Conservation (phyloP, 345 rosid genomes). For the Populus deltoides region DNA sequence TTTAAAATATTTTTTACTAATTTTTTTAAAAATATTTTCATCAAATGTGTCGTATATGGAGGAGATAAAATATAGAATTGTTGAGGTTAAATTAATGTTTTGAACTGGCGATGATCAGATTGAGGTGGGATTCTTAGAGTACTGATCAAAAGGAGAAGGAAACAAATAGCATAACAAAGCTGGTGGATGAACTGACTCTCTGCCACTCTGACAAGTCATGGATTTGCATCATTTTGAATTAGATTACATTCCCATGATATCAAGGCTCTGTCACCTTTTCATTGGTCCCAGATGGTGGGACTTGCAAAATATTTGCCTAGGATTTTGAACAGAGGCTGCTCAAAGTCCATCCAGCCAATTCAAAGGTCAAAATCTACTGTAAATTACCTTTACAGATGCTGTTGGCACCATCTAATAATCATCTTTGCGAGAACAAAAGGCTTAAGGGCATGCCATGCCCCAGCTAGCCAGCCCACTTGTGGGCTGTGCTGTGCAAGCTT, state of each 20-base stretch:
- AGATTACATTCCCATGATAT: constrained; percentile 16
- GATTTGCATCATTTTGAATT: constrained; percentile 15
- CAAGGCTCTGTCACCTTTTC: constrained; percentile 9
- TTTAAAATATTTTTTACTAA: too few species aligned
- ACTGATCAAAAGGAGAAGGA: not conserved
- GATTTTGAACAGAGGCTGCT: constrained; percentile 9
- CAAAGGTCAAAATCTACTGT: constrained; percentile 37
- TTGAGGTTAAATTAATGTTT: not conserved
- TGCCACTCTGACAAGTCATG: constrained; percentile 27
- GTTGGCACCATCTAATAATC: constrained; percentile 22
- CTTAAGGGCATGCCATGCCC: constrained; percentile 16
- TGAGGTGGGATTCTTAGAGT: not conserved
- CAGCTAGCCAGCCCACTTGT: constrained; percentile 30
- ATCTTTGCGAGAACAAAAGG: constrained; percentile 30
- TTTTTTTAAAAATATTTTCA: not conserved
- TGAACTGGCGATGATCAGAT: not conserved
- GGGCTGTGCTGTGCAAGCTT: constrained; percentile 23
- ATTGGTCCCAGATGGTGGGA: constrained; percentile 33
- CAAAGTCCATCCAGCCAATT: constrained; percentile 22
- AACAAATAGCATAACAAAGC: not conserved
- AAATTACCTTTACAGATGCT: constrained; percentile 35
- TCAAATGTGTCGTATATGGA: not conserved
- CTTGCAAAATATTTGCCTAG: not conserved
- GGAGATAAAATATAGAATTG: not conserved
- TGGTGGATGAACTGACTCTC: not conserved